Base-by-base conservation (phyloP, 768 basidiomycete species). In the Phlebiopsis flavidoalba region DNA sequence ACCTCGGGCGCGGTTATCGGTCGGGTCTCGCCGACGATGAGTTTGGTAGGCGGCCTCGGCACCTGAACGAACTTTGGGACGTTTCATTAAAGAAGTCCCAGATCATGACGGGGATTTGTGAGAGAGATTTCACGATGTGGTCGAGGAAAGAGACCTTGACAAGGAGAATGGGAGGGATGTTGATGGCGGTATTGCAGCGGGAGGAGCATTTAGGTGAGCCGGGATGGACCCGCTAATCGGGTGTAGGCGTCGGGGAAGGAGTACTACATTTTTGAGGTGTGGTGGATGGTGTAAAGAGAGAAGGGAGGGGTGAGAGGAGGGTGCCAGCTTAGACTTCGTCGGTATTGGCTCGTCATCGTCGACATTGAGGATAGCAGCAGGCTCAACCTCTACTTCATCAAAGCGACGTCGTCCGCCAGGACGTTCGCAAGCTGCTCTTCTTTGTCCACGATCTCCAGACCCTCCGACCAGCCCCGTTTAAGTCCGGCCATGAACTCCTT, bases 401-500 rank as follows among this genome's bases (percentile, higher is more conserved):
- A 97, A 96, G 22, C 79, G 79, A 3, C 86, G 70, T 97, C 93
- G 26, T 79, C 76, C 66, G 86, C 86, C 51, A 95, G 72, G 63
- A 82, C 79, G 58, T 76, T 79, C 0, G 89, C 79, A n/a, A 95
- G 76, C 37, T 75, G 72, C 57, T 93, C 88, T 60, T 95, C 93
- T 37, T 76, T 74, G 69, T 92, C 89, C 57, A 88, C 75, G 54
- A 82, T 81, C 51, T 87, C 80, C 35, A 93, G 72, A 1, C 84
- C 78, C 31, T 86, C 86, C 19, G 87, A 84, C 91, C 92, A 99
- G 1, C 97, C 97, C 57, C 82, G 79, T 69, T 81, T 84, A 46
- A 98, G 70, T 2, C 96, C 97, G 58, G 86, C 80, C 84, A 98
- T 84, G 72, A 91, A 98, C 75, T 99, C 97, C 76, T 98, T 99